Conservation (phyloP, 257 asterid genomes). For the Primulina tabacum region DNA sequence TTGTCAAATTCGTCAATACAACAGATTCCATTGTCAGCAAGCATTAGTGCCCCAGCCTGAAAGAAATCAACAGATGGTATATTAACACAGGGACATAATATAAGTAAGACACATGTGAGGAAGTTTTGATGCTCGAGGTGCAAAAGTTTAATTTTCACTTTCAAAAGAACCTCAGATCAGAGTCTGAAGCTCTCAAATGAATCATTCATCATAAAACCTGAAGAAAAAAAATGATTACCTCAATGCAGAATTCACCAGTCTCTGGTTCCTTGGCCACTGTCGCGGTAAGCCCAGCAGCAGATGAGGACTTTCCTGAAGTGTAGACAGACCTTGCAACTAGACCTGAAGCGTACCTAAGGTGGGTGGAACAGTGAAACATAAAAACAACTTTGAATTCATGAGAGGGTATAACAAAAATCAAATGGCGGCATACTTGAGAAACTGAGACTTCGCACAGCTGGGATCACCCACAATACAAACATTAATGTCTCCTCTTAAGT, state of each 20-base stretch:
- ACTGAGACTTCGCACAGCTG: conserved; percentile 97
- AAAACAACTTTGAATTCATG: conserved; percentile 11
- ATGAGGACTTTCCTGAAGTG: conserved; percentile 96
- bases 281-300: conserved; percentile 99
- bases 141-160: background rate
- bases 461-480: conserved; percentile 99
- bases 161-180: background rate
- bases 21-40: conserved; percentile 97
- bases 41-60: conserved; percentile 99
- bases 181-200: background rate
- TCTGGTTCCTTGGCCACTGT: conserved; percentile 99
- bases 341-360: conserved; percentile 70
- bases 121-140: background rate
- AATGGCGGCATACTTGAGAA: conserved; percentile 62
- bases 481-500: conserved; percentile 94
- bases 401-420: background rate
- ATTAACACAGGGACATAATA: background rate
- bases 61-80: conserved; percentile 18
- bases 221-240: conserved; percentile 45
- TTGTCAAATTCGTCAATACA: conserved; percentile 98
- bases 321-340: conserved; percentile 95
- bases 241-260: conserved; percentile 99
- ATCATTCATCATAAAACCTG: background rate
- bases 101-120: background rate
- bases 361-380: conserved; percentile 13